Base-by-base conservation (phyloP, 2,329 filamentous ascomycete genomes). In the Xylariaceae sp. region DNA sequence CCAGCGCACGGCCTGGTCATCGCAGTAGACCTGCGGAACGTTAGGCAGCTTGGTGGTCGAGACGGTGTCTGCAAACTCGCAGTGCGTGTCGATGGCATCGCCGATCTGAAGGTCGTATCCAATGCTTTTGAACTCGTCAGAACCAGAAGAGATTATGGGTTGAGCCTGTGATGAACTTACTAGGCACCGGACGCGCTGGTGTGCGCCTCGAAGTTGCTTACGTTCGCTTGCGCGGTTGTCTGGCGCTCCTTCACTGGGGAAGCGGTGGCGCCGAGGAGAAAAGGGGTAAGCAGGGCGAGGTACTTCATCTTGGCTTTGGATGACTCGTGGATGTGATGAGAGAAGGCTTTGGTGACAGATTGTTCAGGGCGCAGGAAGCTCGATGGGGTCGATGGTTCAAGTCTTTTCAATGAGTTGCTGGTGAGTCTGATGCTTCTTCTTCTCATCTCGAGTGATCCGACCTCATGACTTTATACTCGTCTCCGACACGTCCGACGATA, bases 191-290 rank as follows among this genome's bases (percentile, higher is more conserved):
- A 39, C 15, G 61, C 62, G n/a, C 64, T 44, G 0, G 58, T 53
- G 7, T 55, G 66, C 4, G 68, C 67, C 49, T 50, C 62, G 61
- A 69, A 69, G 9, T 54, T 48, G 56, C 53, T 66, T 55, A 69
- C 44, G 9, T 62, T 59, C 6, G 67, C 55, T 41, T 65, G 54
- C 11, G 47, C 45, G 3, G 57, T 60, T 23, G 64, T 51, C 51
- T 61, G 34, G 8, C 60, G 59, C 55, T 65, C 58, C 18, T 35
- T 53, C 15, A 66, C 45, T 2, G 68, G 67, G 3, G 58, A 51
- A 8, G 65, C 66, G 2, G 62, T 62, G 53, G 58, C 65, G 58
- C 60, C 57, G 8, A 68, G 62, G 53, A 68, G 60, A 53, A 68
- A 53, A 23, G 67, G 60, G n/a, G 64, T 55, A 23, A 69, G 17